phyloP scores from a whole-genome alignment of 2,329 filamentous ascomycete species.

The Aureobasidium lini region DNA sequence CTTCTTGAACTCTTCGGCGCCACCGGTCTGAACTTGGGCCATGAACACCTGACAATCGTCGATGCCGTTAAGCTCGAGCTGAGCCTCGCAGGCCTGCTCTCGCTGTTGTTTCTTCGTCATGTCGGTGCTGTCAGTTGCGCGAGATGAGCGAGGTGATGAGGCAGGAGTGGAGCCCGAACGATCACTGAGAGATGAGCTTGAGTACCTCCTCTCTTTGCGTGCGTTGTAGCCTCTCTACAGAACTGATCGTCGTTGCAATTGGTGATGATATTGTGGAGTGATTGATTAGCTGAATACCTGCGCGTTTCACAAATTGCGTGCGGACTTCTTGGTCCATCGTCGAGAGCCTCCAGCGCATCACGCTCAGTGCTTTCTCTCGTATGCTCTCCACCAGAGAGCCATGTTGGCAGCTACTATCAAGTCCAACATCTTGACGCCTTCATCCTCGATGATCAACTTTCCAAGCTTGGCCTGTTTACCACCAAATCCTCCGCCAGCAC shows the following conservation, averaged over 20 bases:
- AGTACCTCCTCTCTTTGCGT: neutral
- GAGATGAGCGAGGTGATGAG: too few relatives aligned
- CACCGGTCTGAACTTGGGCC: neutral
- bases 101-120: neutral
- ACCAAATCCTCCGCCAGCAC: constrained; percentile 75
- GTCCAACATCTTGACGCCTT: constrained; percentile 92
- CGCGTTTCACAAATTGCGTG: too few relatives aligned
- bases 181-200: neutral
- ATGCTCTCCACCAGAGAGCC: constrained; percentile 87
- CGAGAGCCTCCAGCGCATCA: neutral
- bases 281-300: too few relatives aligned
- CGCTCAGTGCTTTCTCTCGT: constrained; percentile 43
- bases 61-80: neutral
- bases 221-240: neutral
- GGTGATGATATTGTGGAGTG: too few relatives aligned
- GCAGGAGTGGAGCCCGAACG: neutral
- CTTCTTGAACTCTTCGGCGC: neutral
- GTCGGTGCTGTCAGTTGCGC: neutral
- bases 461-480: constrained; percentile 88
- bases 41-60: neutral
- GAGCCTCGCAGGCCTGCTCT: neutral
- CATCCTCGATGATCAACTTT: constrained; percentile 82
- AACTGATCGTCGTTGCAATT: too few relatives aligned
- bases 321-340: too few relatives aligned
- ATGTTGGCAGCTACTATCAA: constrained; percentile 85